phyloP scores from a whole-genome alignment of 2,329 filamentous ascomycete genomes.

The Diaporthe caulivora region DNA sequence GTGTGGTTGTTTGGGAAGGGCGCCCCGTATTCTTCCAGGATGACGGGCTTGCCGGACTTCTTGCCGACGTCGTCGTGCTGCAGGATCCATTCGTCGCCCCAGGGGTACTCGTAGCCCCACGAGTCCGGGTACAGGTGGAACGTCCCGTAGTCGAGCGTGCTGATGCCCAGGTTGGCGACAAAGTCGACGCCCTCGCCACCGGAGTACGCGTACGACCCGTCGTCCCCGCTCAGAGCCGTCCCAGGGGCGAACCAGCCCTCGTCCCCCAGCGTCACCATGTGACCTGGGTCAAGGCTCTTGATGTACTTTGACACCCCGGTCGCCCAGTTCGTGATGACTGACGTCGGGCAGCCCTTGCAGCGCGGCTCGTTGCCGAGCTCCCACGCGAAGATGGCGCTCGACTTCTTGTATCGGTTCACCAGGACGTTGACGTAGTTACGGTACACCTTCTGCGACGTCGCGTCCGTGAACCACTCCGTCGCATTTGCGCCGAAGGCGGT shows the following conservation, averaged over 20 bases:
- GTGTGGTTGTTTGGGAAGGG: constrained; percentile 37
- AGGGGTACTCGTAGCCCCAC: constrained; percentile 38
- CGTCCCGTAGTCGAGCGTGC: constrained; percentile 64
- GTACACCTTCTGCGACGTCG: constrained; percentile 64
- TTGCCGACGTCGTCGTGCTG: constrained; percentile 36
- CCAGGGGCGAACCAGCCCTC: constrained; percentile 54
- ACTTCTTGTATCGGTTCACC: constrained; percentile 59
- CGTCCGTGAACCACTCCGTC: constrained; percentile 66
- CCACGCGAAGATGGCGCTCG: constrained; percentile 63
- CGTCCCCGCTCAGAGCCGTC: constrained; percentile 44
- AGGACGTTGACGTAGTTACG: constrained; percentile 59
- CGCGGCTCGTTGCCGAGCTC: constrained; percentile 69
- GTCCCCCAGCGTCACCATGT: constrained; percentile 74
- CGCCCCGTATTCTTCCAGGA: constrained; percentile 40
- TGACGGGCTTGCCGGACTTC: constrained; percentile 36
- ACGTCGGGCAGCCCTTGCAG: constrained; percentile 69
- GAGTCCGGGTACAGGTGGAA: constrained; percentile 54
- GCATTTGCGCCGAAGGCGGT: constrained; percentile 65
- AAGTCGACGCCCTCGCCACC: constrained; percentile 66
- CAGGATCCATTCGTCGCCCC: constrained; percentile 37
- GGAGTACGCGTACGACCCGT: constrained; percentile 61
- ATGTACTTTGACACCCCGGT: constrained; percentile 68
- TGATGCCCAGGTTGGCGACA: constrained; percentile 61
- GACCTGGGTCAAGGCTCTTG: constrained; percentile 69
- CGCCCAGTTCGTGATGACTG: constrained; percentile 71